Conservation (phyloP, 2,329 filamentous ascomycete species). For the Metarhizium sp. region DNA sequence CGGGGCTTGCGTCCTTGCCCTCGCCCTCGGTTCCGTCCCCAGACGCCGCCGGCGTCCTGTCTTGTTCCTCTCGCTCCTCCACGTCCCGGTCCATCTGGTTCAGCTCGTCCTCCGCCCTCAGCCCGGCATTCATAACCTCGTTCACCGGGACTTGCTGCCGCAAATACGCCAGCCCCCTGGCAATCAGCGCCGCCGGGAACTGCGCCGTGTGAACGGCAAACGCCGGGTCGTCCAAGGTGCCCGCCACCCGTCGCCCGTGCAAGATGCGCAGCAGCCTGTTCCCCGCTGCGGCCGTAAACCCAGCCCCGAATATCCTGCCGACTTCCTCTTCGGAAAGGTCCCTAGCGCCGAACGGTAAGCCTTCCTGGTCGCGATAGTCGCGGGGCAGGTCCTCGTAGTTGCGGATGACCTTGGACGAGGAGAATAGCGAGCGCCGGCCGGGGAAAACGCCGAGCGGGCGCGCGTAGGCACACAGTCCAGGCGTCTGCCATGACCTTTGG, state of each 20-base stretch:
- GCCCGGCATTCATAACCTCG: constrained; percentile 50
- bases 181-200: constrained; percentile 32
- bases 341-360: constrained; percentile 41
- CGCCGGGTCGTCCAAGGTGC: constrained; percentile 51
- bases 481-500: neutral
- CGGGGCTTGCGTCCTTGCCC: constrained; percentile 14
- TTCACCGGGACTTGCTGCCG: constrained; percentile 46
- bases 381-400: constrained; percentile 49
- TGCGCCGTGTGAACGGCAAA: constrained; percentile 36
- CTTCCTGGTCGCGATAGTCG: constrained; percentile 44
- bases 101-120: constrained; percentile 55
- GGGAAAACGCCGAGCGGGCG: constrained; percentile 4
- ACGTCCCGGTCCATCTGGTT: constrained; percentile 36
- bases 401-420: constrained; percentile 30
- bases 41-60: constrained; percentile 12
- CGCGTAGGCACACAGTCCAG: neutral
- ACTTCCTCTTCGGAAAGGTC: constrained; percentile 41
- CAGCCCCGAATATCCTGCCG: constrained; percentile 38
- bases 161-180: constrained; percentile 44
- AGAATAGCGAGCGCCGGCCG: constrained; percentile 24
- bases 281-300: constrained; percentile 32
- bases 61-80: constrained; percentile 13
- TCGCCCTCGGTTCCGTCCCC: constrained; percentile 15
- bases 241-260: constrained; percentile 54
- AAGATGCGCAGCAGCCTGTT: constrained; percentile 49